Percentiles rank a stretch among this genome's conserved stretches.
Conservation (phyloP, 2,329 filamentous ascomycete species). For the Aspergillus sp. region DNA sequence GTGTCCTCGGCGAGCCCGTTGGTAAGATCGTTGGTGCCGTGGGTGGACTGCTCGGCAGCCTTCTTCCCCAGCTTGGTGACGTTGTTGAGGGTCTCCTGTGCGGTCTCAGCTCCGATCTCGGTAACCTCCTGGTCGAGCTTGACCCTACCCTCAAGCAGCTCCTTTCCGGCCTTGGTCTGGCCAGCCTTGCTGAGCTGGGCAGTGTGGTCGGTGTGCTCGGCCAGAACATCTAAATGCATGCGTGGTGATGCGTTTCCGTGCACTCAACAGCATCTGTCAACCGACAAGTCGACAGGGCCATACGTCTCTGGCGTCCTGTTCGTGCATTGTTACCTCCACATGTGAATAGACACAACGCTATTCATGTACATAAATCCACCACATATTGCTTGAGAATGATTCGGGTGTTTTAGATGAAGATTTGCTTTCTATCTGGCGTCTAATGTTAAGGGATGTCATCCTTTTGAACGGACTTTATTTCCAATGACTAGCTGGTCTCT, state of each 20-base stretch:
- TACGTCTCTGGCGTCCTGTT: no score
- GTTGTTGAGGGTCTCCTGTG: constrained; percentile 18
- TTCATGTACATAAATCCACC: not conserved
- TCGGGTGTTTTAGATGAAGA: not conserved
- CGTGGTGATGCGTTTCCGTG: not conserved
- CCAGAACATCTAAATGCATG: constrained; percentile 23
- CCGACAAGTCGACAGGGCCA: no score
- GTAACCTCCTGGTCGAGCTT: constrained; percentile 22
- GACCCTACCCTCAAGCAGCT: constrained; percentile 19
- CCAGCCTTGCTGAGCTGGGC: constrained; percentile 17
- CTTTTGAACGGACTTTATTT: not conserved
- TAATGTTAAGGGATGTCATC: not conserved
- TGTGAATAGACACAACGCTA: not conserved
- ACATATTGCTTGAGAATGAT: not conserved
- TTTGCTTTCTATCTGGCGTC: not conserved
- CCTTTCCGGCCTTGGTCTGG: constrained; percentile 8
- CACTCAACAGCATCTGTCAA: no score
- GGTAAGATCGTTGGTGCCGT: constrained; percentile 25
- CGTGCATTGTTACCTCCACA: not conserved
- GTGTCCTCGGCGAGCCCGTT: constrained; percentile 24
- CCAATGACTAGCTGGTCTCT: not conserved
- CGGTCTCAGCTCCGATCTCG: constrained; percentile 17
- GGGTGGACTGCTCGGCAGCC: constrained; percentile 20
- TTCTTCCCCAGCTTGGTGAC: constrained; percentile 22
- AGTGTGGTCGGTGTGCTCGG: constrained; percentile 20